Conservation (phyloP, 1,284 basidiomycete species). For the Cryptococcus depauperatus region DNA sequence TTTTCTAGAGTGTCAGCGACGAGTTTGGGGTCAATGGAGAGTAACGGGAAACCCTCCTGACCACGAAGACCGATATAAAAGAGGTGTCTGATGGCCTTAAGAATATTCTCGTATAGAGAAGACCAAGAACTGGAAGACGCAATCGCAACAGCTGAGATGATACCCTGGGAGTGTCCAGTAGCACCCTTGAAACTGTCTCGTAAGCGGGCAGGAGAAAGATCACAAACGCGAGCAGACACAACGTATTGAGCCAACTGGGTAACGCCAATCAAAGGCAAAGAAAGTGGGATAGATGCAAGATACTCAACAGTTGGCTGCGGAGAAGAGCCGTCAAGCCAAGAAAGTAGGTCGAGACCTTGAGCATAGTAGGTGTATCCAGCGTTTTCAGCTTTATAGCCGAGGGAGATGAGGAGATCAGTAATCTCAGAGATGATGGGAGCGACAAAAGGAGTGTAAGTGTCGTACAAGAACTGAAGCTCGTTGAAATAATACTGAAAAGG, state of each 20-base stretch:
- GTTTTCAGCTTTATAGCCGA: conserved; percentile 55
- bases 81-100: conserved; percentile 80
- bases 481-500: conserved; percentile 71
- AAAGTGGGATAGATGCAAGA: conserved; percentile 88
- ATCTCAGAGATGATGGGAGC: conserved; percentile 59
- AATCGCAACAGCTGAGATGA: conserved; percentile 83
- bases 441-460: conserved; percentile 83
- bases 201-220: conserved; percentile 71
- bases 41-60: conserved; percentile 89
- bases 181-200: conserved; percentile 69
- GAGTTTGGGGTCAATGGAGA: conserved; percentile 80
- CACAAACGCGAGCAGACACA: conserved; percentile 63
- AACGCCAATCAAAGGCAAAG: conserved; percentile 88
- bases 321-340: conserved; percentile 69
- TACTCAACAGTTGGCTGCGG: conserved; percentile 75
- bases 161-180: conserved; percentile 94
- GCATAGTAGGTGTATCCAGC: conserved; percentile 62
- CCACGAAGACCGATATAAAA: conserved; percentile 91
- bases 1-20: conserved; percentile 81
- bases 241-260: conserved; percentile 93
- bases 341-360: conserved; percentile 70
- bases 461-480: conserved; percentile 84
- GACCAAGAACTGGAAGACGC: conserved; percentile 70
- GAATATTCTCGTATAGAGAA: conserved; percentile 63
- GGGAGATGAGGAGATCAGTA: conserved; percentile 61